Evolutionary conservation across 2,329 filamentous ascomycete species (phyloP), one percentile per base, ranked within the genome.

Genomic region (Pseudogymnoascus sp.): DNA sequence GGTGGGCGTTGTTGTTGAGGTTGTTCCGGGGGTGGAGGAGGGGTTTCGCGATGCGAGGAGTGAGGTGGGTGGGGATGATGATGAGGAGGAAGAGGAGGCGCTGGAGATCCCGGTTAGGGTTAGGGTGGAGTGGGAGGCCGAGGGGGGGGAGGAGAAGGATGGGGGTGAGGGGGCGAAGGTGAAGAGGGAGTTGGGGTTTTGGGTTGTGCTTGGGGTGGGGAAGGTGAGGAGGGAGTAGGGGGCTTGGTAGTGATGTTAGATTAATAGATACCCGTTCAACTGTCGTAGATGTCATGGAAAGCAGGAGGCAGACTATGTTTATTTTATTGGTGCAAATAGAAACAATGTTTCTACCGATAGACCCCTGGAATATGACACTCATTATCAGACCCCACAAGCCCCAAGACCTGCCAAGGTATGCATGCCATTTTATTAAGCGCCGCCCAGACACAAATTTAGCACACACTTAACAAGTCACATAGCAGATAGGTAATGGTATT

Each of bases 31-130:
- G 70, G 81, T 66, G 66, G 76, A 70, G 16, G 71, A 74, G 53
- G 75, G 70, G 16, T 70, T 73, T 62, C 65, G 60, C 25, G 66
- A 65, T 40, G 65, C 64, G 18, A 68, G 63, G 1, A 64, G 66
- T 11, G 67, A 66, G 21, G 66, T 70, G 35, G 72, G 66, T 23
- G 70, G 74, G 62, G 71, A 68, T 37, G 73, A 72, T 2, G 68
- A 70, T 47, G 73, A 74, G 31, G 25, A 84, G 67, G 84, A 86
- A 67, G 84, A 86, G 70, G 84, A 87, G 66, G 65, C 74, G 61
- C 65, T 97, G 44, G 94, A 99, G 80, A 93, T 99, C 69, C 93
- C 94, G 62, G 87, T 99, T 70, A 95, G 96, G 78, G 91, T 99
- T 65, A 84, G 92, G 23, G 82, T 96, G 63, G 92, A 97, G 74